Evolutionary conservation across 2,329 filamentous ascomycete genomes (phyloP).

Genomic region (Teratosphaeria nubilosa): DNA sequence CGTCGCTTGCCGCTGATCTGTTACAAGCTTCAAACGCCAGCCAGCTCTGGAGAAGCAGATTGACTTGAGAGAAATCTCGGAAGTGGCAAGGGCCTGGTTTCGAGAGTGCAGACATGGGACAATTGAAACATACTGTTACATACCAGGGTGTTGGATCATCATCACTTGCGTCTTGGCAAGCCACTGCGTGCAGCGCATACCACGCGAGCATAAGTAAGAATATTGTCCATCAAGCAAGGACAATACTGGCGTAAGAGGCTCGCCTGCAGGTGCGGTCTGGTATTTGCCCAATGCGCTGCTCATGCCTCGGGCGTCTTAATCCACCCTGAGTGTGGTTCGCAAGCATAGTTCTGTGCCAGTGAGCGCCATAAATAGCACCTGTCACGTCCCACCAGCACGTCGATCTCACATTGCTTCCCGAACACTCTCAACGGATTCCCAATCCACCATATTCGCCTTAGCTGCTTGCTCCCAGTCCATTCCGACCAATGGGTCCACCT

Average conservation of each 20-base stretch:
- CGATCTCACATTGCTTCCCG: not conserved
- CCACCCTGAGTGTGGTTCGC: not conserved
- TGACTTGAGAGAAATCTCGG: not conserved
- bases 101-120: not conserved
- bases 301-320: too few relatives aligned
- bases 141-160: not conserved
- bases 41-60: not conserved
- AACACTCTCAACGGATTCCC: not conserved
- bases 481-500: slow-evolving; percentile 1
- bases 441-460: not conserved
- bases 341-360: not conserved
- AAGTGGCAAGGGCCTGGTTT: not conserved
- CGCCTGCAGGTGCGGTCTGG: too few relatives aligned
- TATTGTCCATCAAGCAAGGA: not conserved
- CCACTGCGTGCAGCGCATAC: not conserved
- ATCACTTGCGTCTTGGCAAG: not conserved
- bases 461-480: not conserved
- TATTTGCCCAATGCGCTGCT: too few relatives aligned
- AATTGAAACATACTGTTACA: not conserved
- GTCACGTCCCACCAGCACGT: too few relatives aligned
- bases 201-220: not conserved
- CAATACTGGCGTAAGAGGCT: not conserved
- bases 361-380: not conserved
- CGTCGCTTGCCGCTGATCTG: not conserved
- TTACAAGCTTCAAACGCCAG: not conserved